Percentiles rank a stretch among this genome's conserved stretches.
phyloP scores from a whole-genome alignment of 208 protist species.

The Trichomonas gallinae region DNA sequence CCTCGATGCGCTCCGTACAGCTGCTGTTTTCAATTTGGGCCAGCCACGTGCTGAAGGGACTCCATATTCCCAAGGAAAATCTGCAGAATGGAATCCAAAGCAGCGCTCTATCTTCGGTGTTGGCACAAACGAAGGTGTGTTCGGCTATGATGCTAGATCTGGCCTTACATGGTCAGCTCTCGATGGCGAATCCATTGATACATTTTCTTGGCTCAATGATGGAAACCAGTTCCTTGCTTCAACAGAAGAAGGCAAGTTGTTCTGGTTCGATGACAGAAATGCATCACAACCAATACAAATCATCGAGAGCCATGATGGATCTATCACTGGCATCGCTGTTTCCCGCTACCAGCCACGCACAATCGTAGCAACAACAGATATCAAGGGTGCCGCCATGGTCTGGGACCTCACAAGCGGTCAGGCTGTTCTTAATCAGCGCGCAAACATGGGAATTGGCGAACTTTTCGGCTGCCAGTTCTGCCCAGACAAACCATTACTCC shows the following conservation, averaged over 20 bases:
- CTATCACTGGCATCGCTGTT: neutral
- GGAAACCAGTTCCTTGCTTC: neutral
- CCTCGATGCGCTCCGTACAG: neutral
- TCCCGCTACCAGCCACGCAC: neutral
- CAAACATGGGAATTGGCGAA: neutral
- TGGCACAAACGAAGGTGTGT: neutral
- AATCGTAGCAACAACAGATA: neutral
- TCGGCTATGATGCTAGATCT: neutral
- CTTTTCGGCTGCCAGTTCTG: neutral
- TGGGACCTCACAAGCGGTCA: neutral
- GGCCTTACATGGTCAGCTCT: neutral
- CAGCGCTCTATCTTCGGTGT: neutral
- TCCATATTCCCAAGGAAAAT: neutral
- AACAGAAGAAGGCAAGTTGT: neutral
- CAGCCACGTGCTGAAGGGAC: neutral
- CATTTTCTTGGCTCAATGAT: neutral
- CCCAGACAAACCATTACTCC: neutral
- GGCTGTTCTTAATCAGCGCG: neutral
- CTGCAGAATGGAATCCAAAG: neutral
- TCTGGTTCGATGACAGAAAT: neutral
- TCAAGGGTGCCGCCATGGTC: neutral
- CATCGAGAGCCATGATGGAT: neutral
- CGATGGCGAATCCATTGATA: neutral
- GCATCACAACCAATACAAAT: neutral
- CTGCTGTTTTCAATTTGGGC: neutral